These are phyloP conservation scores for Salvia rosmarinus DNA, from an alignment of 257 asterid genomes.

Conservation along the genomic window DNA sequence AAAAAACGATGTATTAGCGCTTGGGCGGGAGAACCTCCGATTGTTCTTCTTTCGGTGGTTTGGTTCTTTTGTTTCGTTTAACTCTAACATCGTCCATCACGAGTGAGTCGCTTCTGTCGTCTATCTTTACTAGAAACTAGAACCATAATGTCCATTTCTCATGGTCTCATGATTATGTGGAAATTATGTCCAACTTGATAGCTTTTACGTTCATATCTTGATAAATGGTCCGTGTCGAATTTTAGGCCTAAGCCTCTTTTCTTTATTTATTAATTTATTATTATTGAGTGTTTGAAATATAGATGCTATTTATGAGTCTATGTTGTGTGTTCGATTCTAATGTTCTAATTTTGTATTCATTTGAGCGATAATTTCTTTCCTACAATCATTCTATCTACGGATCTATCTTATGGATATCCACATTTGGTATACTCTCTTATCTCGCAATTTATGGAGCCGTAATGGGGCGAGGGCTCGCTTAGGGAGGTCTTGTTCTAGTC, in stretches of 20 bases:
- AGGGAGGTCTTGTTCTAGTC: constrained; percentile 65
- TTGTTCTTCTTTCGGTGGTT: too few species aligned
- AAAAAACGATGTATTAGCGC: too few species aligned
- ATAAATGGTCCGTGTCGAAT: constrained; percentile 11
- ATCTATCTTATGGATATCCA: constrained; percentile 95
- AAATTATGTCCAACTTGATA: background rate
- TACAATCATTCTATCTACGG: constrained; percentile 46
- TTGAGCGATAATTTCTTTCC: background rate
- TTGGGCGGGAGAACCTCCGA: too few species aligned
- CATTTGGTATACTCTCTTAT: constrained; percentile 85
- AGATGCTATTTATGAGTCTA: constrained; percentile 4
- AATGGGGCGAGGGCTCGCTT: constrained; percentile 95
- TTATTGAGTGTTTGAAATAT: background rate
- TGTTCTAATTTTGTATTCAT: background rate
- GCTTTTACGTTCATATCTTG: constrained; percentile 19
- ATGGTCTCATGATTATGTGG: background rate
- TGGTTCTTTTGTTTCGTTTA: too few species aligned
- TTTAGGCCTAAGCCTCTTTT: background rate
- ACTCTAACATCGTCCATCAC: background rate
- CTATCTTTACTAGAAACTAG: background rate
- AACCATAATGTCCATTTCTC: background rate
- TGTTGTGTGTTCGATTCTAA: constrained; percentile 13
- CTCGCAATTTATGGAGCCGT: constrained; percentile 98
- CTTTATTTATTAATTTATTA: too few species aligned
- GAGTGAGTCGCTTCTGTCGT: background rate